phyloP scores from a whole-genome alignment of 306 rosid genomes.

The Dryas octopetala region DNA sequence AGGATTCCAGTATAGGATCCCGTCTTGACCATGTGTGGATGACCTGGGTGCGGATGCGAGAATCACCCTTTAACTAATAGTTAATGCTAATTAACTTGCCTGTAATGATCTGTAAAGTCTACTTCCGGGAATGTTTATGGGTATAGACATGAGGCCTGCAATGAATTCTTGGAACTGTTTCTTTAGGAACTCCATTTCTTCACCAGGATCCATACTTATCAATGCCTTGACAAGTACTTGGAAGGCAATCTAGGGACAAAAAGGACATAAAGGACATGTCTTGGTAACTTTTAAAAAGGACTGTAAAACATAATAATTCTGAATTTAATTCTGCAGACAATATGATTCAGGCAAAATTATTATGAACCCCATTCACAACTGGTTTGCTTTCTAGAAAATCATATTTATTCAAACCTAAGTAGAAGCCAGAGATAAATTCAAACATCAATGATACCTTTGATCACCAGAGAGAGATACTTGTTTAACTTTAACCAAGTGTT shows the following conservation, averaged over 20 bases:
- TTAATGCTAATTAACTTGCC: constrained; percentile 40
- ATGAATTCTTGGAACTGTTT: constrained; percentile 79
- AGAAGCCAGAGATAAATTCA: constrained; percentile 42
- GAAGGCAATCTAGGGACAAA: constrained; percentile 75
- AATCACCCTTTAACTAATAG: not conserved
- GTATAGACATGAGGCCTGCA: constrained; percentile 92
- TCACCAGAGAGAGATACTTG: constrained; percentile 18
- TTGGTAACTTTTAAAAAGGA: constrained; percentile 43
- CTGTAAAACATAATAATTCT: constrained; percentile 32
- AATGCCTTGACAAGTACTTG: constrained; percentile 84
- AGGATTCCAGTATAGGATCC: too few species aligned
- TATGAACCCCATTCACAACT: constrained; percentile 40
- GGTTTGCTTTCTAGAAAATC: constrained; percentile 35
- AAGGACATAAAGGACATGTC: constrained; percentile 32
- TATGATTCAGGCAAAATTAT: constrained; percentile 53
- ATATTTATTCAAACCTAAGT: constrained; percentile 42
- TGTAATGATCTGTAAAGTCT: constrained; percentile 74
- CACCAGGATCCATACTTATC: constrained; percentile 79
- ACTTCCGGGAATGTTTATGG: constrained; percentile 87
- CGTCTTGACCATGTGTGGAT: too few species aligned
- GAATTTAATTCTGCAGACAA: constrained; percentile 44
- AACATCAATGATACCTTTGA: constrained; percentile 35
- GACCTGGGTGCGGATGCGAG: too few species aligned
- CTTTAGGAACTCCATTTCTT: constrained; percentile 76
- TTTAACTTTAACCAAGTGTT: constrained; percentile 21